Conservation (phyloP, 208 protist species). For the Leishmania tarentolae region DNA sequence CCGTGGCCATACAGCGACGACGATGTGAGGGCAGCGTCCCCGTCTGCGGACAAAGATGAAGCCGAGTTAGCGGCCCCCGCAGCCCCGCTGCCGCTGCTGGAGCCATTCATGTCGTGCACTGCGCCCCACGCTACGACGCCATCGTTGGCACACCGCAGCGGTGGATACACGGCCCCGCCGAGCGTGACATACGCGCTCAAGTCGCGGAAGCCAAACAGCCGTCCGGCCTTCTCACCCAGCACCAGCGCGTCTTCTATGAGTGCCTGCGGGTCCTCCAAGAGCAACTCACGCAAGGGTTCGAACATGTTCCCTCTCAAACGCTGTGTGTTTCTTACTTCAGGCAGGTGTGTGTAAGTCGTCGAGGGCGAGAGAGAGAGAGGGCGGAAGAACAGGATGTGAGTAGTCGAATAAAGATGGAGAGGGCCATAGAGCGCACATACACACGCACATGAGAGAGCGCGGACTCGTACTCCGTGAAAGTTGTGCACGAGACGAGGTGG, state of each 20-base stretch:
- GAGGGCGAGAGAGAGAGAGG: conserved; percentile 1
- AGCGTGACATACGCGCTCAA: conserved; percentile 41
- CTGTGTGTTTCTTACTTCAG: neutral
- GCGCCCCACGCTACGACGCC: conserved; percentile 36
- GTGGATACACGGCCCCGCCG: conserved; percentile 60
- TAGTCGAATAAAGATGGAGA: neutral
- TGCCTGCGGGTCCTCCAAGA: conserved; percentile 35
- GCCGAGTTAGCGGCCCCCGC: neutral
- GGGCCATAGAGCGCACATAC: neutral
- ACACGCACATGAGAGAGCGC: neutral
- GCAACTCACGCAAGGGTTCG: conserved; percentile 65
- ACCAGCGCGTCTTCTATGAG: conserved; percentile 42
- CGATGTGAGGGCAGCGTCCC: neutral
- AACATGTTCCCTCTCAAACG: conserved; percentile 42
- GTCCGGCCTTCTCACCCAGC: conserved; percentile 67
- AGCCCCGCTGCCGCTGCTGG: neutral
- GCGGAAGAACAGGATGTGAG: neutral
- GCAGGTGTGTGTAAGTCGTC: neutral
- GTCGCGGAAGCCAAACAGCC: conserved; percentile 53
- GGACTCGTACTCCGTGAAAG: neutral
- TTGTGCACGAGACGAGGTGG: neutral
- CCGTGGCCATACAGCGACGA: conserved; percentile 5
- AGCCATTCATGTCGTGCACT: neutral
- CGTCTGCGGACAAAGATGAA: neutral
- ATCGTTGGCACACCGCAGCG: conserved; percentile 46